Base-by-base conservation (phyloP, 225 moss, liverwort and hornwort genomes). In the Sphagnum tenellum region DNA sequence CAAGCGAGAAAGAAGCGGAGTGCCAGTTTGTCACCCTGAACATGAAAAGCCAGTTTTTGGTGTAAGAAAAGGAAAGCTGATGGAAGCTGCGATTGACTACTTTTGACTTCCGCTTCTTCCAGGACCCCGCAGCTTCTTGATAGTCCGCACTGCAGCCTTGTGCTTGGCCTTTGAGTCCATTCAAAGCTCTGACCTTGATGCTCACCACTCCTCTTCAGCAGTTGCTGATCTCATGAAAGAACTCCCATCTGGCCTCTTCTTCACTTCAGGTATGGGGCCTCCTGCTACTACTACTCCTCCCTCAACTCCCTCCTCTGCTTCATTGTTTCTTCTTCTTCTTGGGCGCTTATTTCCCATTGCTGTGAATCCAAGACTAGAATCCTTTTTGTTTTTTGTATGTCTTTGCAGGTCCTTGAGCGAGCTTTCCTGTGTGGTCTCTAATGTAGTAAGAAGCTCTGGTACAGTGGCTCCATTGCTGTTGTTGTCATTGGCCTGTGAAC, bases 91-190 rank as follows among this genome's bases (percentile, higher is more conserved):
- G n/a, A n/a, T n/a, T n/a, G n/a, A n/a, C n/a, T n/a, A n/a, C n/a
- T 52, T 52, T 52, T 52, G 9, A 52, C 51, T 9, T 63, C 77
- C 77, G 55, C 72, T 56, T 57, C 73, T 73, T 62, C 65, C 70
- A 13, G 80, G 64, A 47, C 85, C 80, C 60, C 89, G 73, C 48
- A 91, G 60, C 68, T 94, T 94, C 70, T 83, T 89, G 74, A 83
- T 83, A 55, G 78, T 80, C 57, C 80, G 81, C 72, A 83, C 74
- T 44, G 91, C 91, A 45, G 85, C 72, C 75, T 88, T 90, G 46
- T 91, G 91, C 62, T 91, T 94, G 3, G 83, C 77, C 77, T 79
- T 89, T 8, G 87, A 91, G 66, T 94, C 94, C 4, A 80, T 69
- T 44, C 94, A 82, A 49, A 91, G 73, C 46, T 83, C 77, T 45